These are phyloP conservation scores for Diaporthe vexans DNA, from an alignment of 2,329 filamentous ascomycete species.

Conservation along the genomic window DNA sequence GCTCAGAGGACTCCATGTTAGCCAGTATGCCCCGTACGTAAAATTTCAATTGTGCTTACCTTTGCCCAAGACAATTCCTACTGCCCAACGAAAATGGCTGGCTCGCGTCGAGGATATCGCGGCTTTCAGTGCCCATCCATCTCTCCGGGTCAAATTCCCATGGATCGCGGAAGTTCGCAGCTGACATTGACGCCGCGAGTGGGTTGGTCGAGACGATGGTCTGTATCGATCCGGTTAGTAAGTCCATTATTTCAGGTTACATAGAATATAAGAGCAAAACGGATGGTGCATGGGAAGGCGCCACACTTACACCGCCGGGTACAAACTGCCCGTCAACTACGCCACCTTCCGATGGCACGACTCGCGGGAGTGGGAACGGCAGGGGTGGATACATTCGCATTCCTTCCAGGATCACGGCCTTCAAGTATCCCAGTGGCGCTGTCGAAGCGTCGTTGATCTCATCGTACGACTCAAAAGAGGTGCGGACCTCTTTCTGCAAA, in stretches of 20 bases:
- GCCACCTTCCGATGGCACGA: conserved; percentile 28
- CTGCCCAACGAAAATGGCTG: conserved; percentile 33
- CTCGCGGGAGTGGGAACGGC: conserved; percentile 21
- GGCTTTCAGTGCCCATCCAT: neutral
- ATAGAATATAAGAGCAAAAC: too few species aligned
- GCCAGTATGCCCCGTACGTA: neutral
- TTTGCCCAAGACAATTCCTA: conserved; percentile 19
- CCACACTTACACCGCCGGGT: conserved; percentile 11
- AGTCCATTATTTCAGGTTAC: neutral
- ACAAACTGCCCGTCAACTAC: conserved; percentile 19
- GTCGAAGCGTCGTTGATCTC: conserved; percentile 25
- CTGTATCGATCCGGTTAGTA: neutral
- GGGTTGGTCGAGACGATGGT: conserved; percentile 35
- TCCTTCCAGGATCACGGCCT: conserved; percentile 44
- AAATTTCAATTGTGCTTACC: neutral
- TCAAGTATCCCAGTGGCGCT: conserved; percentile 28
- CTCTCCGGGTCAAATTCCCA: conserved; percentile 20
- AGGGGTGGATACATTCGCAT: conserved; percentile 45
- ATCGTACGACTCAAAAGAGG: conserved; percentile 15
- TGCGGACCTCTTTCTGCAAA: conserved; percentile 21
- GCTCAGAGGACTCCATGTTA: neutral
- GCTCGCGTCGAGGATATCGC: conserved; percentile 19
- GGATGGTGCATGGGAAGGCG: neutral
- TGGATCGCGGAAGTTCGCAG: conserved; percentile 23
- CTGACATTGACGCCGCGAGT: conserved; percentile 16